Evolutionary conservation across 2,329 filamentous ascomycete species (phyloP), one percentile per base, ranked within the genome.

Genomic region (Monosporascus sp.): DNA sequence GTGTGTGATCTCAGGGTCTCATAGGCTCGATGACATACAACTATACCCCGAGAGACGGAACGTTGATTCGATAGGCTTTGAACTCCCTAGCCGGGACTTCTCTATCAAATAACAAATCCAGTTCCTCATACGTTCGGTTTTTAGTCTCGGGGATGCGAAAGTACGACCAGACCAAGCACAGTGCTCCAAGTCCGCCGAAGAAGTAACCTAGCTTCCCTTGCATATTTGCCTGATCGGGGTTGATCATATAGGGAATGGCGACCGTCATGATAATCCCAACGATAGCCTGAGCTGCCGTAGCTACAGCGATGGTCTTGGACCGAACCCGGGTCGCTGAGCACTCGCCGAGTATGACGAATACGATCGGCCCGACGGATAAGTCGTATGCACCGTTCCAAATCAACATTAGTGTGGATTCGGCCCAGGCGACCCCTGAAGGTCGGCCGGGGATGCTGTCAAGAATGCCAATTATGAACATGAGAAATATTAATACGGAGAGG

Each of bases 281-380:
- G 0, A 73, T 60, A 0, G 68, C 73, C 54, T 76, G 73, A 0
- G 69, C 63, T 3, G 73, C 73, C 7, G 73, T 76, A 11, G 72
- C 72, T 15, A 76, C 65, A 37, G 73, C 73, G 26, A 76, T 76
- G 2, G 70, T 74, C 65, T 75, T 75, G 18, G 72, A 74, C 7
- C 74, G 67, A 7, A 76, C 71, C 17, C 74, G 69, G 2, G 72
- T 76, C 17, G 74, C 73, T 1, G 72, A 75, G 31, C 72, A 62
- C 70, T 84, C 68, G 59, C 80, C 81, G 56, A 84, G 78, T 59
- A 82, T 78, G 52, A 85, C 65, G 52, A 85, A 76, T 50, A 70
- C 72, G 47, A 75, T 63, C 3, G 73, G 73, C 0, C 79, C 80
- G 18, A 82, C 68, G 0, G 77, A 78, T 9, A 80, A 60, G 58